Evolutionary conservation across 2,329 filamentous ascomycete species (phyloP), one percentile per base, ranked within the genome.

Genomic region (Aureobasidium sp.): DNA sequence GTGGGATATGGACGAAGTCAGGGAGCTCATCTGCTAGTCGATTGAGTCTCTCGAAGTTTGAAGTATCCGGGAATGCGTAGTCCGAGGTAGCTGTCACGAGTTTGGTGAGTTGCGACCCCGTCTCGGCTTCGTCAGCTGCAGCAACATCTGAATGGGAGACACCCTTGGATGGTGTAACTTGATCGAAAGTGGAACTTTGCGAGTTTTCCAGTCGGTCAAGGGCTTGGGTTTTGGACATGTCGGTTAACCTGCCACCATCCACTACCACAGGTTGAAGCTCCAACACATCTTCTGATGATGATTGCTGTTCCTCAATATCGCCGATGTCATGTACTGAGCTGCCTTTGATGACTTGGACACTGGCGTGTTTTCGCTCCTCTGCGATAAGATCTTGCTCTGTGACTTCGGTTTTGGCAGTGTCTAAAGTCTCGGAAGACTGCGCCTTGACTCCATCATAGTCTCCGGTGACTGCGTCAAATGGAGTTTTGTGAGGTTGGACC

Each of bases 1-100:
- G 81, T 15, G 79, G 74, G 64, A 80, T 76, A 61, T 78, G 75
- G 20, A 82, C 69, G 25, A 80, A 72, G 51, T 81, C 78, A 5
- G 79, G 79, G 20, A 80, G 62, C 9, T 66, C 65, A 43, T 78
- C 74, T 8, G 50, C 50, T 15, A 53, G 5, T 9, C 31, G 36
- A 31, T 53, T 38, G 31, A 18, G 72, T 27, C 45, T 33, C 23
- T 73, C 71, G 50, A 73, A 53, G 50, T 53, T 53, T 10, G 50
- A 53, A 11, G 50, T 29, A 25, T 23, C 50, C 16, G 50, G 50
- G 11, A 53, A 53, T 3, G 13, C 31, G 20, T 36, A 53, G 23
- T 11, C 25, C 7, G 47, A 20, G 23, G 11, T 7, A 5, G 16
- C 5, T 15, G 25, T 38, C 4, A 15, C 5, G 16, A 31, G 20